These are phyloP conservation scores for Vaccinium darrowii DNA, from an alignment of 148 eudicot species.

Conservation along the genomic window DNA sequence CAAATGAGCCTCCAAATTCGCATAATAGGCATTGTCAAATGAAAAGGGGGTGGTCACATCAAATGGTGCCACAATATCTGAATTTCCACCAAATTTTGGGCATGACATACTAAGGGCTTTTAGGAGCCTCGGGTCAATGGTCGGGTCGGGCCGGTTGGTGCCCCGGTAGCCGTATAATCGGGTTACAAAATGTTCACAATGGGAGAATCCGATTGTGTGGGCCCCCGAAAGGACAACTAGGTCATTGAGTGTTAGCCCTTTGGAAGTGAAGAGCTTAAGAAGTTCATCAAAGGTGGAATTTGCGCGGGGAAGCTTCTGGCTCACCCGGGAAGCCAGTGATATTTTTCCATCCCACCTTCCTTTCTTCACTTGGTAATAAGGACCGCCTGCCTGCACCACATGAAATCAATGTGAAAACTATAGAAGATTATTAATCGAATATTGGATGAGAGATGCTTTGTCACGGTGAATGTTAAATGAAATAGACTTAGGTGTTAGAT, in stretches of 20 bases:
- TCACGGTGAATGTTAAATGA: neutral
- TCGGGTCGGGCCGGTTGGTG: constrained; percentile 42
- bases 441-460: neutral
- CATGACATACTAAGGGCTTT: constrained; percentile 71
- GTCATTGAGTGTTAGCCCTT: constrained; percentile 61
- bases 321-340: constrained; percentile 61
- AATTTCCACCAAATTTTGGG: constrained; percentile 66
- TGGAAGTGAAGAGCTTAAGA: constrained; percentile 61
- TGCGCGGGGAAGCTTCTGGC: constrained; percentile 49
- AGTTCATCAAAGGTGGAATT: constrained; percentile 67
- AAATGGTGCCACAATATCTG: constrained; percentile 77
- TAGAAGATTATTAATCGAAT: neutral
- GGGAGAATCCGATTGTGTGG: constrained; percentile 81
- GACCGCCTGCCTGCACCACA: constrained; percentile 67
- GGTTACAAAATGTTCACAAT: constrained; percentile 55
- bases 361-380: constrained; percentile 78
- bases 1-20: constrained; percentile 66
- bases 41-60: constrained; percentile 81
- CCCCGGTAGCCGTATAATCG: constrained; percentile 59
- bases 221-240: constrained; percentile 86
- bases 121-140: constrained; percentile 61
- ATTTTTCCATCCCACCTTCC: constrained; percentile 88
- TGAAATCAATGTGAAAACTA: neutral
- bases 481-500: neutral
- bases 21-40: constrained; percentile 81